phyloP scores from a whole-genome alignment of 208 protist genomes.

The Acanthamoeba royreba region DNA sequence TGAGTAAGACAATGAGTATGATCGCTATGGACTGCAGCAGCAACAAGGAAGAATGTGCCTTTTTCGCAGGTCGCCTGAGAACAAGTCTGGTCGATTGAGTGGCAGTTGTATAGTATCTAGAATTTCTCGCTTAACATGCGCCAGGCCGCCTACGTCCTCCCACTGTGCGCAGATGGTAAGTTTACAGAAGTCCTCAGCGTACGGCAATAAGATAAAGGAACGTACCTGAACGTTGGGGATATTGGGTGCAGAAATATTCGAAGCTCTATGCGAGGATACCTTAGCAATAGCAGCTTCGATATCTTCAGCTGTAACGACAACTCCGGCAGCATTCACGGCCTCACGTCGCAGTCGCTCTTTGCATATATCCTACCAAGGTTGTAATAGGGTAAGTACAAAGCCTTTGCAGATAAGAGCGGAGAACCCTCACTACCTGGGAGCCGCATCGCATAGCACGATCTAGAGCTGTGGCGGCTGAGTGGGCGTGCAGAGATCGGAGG shows the following conservation, averaged over 20 bases:
- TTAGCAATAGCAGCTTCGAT: conserved; percentile 47
- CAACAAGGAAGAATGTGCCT: background rate
- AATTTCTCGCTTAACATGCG: conserved; percentile 90
- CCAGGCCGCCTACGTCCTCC: conserved; percentile 88
- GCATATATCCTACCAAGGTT: background rate
- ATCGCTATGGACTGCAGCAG: background rate
- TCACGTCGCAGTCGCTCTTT: background rate
- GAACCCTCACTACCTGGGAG: no score
- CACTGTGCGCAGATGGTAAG: conserved; percentile 64
- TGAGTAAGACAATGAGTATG: background rate
- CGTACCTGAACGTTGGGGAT: background rate
- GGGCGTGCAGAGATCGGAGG: conserved; percentile 38
- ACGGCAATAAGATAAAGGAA: background rate
- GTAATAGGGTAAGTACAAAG: no score
- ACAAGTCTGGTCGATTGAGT: conserved; percentile 90
- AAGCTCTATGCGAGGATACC: conserved; percentile 54
- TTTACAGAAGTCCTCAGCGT: no score
- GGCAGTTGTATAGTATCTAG: conserved; percentile 93
- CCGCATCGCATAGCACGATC: background rate
- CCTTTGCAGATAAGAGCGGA: no score
- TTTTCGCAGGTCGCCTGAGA: conserved; percentile 70
- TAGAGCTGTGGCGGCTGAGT: conserved; percentile 24
- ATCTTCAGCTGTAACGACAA: conserved; percentile 47
- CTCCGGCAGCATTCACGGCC: conserved; percentile 32
- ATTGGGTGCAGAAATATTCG: conserved; percentile 57